Percentiles rank a stretch among this genome's conserved stretches.
Evolutionary conservation across 2,329 filamentous ascomycete genomes (phyloP).

Genomic region (Sporothrix luriei): DNA sequence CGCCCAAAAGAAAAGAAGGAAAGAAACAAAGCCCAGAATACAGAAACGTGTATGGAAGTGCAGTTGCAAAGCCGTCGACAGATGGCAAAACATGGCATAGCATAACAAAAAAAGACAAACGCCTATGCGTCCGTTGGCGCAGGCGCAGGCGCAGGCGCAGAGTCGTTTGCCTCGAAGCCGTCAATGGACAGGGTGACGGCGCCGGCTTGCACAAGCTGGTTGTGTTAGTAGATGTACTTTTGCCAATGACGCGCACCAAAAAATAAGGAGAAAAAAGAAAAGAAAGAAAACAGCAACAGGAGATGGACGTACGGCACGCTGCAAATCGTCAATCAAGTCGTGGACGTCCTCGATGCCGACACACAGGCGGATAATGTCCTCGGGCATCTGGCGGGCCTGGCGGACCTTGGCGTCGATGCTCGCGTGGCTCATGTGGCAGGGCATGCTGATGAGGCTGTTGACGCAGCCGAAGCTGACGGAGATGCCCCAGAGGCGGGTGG

Average conservation of each 20-base stretch:
- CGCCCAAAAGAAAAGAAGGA: neutral
- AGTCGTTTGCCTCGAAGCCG: conserved; percentile 67
- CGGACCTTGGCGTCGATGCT: conserved; percentile 96
- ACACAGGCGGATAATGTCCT: conserved; percentile 93
- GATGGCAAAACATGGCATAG: conserved; percentile 6
- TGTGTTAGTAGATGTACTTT: neutral
- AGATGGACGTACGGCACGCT: conserved; percentile 82
- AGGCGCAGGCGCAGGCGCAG: conserved; percentile 11
- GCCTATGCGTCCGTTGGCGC: conserved; percentile 3
- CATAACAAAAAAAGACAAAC: neutral
- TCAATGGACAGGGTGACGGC: conserved; percentile 85
- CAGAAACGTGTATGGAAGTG: neutral
- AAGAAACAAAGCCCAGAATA: neutral
- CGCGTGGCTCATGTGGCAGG: conserved; percentile 98
- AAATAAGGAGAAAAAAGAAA: too few species aligned
- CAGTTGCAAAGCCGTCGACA: neutral
- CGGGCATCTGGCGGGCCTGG: conserved; percentile 85
- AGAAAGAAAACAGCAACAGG: too few species aligned
- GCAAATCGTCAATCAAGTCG: conserved; percentile 91
- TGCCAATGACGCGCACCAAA: neutral
- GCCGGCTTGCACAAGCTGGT: conserved; percentile 85
- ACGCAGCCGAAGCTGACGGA: conserved; percentile 98
- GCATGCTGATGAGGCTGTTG: conserved; percentile 98
- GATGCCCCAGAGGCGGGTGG: conserved; percentile 88
- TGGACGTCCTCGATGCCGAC: conserved; percentile 93